Base-by-base conservation (phyloP, 1,284 basidiomycete genomes). In the Tilletiaria anomala region DNA sequence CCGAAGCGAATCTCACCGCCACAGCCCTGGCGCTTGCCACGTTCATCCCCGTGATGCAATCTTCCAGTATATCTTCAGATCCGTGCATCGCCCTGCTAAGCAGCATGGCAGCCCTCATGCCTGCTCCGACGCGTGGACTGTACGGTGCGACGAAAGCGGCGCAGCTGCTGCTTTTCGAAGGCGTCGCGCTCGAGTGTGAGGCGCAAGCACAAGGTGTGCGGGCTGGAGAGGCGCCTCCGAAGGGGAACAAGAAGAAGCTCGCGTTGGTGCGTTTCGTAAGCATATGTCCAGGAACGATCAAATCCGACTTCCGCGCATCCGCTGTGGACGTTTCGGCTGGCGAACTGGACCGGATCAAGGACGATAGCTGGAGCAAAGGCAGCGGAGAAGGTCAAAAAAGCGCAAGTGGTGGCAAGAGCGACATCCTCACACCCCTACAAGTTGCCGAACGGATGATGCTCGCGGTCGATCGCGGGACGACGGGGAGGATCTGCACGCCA, bases 61-160 rank as follows among this genome's bases (percentile, higher is more conserved):
- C 72, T 15, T 77, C 78, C 0, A n/a, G n/a, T n/a, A n/a, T n/a
- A n/a, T 89, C 85, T 0, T 45, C 56, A 0, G 73, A 76, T 0
- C 87, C 88, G 0, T 77, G 82, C 0, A 73, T 91, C 32, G 76
- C 83, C 29, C 76, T 88, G 39, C 70, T 91, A 29, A 85, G 83
- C 6, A 84, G 81, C 5, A 72, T 83, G 3, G 86, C 80, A 2
- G 78, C 83, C 1, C 72, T 82, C 6, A 76, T 88, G 19, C 82
- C 87, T 0, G 78, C 87, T 0, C 88, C 88, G 0, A 86, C 83
- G 0, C 79, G 88, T 14, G 72, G 82, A 0, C 69, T 94, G 20
- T 94, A 94, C 66, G 78, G 76, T 0, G 78, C 85, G 0, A 83
- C 82, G 3, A 94, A 94, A 67, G 73, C 80, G 2, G 81, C 83